Evolutionary conservation across 192 early-diverging fungal species (phyloP).

Genomic region (Glomus cerebriforme): DNA sequence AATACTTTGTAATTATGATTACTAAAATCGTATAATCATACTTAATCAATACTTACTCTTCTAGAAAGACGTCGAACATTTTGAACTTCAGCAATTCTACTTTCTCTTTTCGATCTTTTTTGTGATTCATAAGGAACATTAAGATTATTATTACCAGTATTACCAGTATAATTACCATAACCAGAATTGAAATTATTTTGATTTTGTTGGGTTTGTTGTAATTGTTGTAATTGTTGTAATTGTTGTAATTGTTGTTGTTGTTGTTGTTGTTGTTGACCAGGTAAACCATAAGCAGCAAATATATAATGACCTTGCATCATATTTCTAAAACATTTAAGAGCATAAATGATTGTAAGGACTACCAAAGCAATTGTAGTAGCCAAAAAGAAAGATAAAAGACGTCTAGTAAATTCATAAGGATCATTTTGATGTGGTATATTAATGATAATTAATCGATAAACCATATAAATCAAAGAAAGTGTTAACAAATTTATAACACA

Average conservation of each 20-base stretch:
- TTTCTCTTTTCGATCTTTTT: neutral
- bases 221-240: too few species aligned
- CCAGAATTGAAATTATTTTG: neutral
- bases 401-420: slow-evolving; percentile 1
- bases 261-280: neutral
- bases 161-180: neutral
- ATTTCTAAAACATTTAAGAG: neutral
- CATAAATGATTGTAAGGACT: neutral
- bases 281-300: neutral
- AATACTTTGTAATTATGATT: too few species aligned
- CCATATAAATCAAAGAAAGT: slow-evolving; percentile 3
- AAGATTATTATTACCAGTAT: too few species aligned
- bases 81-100: neutral
- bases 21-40: too few species aligned
- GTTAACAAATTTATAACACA: slow-evolving; percentile 23
- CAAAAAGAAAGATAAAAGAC: slow-evolving; percentile 4
- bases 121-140: neutral
- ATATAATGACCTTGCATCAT: neutral
- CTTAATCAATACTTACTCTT: neutral
- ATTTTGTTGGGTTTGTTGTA: neutral
- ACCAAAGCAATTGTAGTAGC: neutral
- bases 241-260: too few species aligned
- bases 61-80: neutral
- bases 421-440: neutral
- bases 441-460: neutral